Base-by-base conservation (phyloP, 192 early-diverging fungal genomes). In the Pilobolus umbonatus region DNA sequence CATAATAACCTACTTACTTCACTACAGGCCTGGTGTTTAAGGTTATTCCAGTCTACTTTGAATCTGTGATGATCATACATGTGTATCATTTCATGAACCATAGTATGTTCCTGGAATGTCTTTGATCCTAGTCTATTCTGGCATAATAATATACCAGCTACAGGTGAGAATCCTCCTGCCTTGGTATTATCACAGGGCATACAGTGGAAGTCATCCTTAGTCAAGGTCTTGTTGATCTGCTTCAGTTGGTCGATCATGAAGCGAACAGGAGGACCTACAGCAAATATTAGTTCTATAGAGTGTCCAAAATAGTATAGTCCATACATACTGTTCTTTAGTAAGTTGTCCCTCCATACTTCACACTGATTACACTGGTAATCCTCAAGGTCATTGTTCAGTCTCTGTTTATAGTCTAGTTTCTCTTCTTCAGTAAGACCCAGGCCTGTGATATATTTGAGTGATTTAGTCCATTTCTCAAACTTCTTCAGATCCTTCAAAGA, bases 71-170 rank as follows among this genome's bases (percentile, higher is more conserved):
- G 77, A 51, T 92, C 89, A 64, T 87, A 90, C 48, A 88, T 87
- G 61, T 92, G 89, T 25, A 92, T 74, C 87, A 92, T 85, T 66
- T 98, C 95, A 61, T 98, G 95, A 6, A 90, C 88, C 80, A 98
- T 88, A 2, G 92, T 94, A 55, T 92, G 87, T 67, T 95, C 92
- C 76, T 88, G 76, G 59, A 8, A 91, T n/a, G 75, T 75, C 67
- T 90, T 93, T 35, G 79, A 78, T 29, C 78, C 68, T 49, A 98
- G 75, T 60, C 77, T 75, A 69, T 95, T 94, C 64, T 91, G 84
- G 72, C 95, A 98, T 28, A 98, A 76, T 22, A 95, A 73, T 54
- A 96, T 83, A 38, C 91, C 89, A 32, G 79, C 68, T 2, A 86
- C 79, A 1, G 87, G 87, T 10, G 87, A 80, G 52, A 91, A 98